Base-by-base conservation (phyloP, 2,329 filamentous ascomycete species). In the Mollisia scopiformis region DNA sequence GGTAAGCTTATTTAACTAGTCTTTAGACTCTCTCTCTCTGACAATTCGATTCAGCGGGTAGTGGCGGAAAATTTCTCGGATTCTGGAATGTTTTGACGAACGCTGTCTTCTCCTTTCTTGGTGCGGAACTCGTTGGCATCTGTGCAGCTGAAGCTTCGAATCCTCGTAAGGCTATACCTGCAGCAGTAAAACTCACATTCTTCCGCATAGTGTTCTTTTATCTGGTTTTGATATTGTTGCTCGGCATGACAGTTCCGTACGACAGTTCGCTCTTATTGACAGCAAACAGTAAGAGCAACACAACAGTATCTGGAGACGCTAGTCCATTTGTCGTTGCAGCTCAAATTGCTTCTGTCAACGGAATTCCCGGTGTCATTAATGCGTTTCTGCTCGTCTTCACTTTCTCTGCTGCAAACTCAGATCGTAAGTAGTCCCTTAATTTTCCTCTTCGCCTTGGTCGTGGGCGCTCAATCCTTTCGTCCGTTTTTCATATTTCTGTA, bases 341-440 rank as follows among this genome's bases (percentile, higher is more conserved):
- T 76, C 81, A 86, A 70, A 79, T 83, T 19, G 81, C 89, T 4
- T 81, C 84, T 10, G 91, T 93, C 66, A 75, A 77, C 1, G 83
- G 81, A 1, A 79, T 91, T 2, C 84, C 88, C 67, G 84, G 84
- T 62, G 80, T 90, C 65, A 88, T 91, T 76, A 91, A 91, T 70
- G 87, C 81, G 35, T 86, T 84, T 19, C 84, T 91, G 66, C 77
- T 90, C 49, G 87, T 88, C n/a, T 88, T 86, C 6, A 88, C 87
- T 1, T 85, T 83, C 80, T 86, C 84, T 1, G 84, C 84, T 6
- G 84, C 81, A 25, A 87, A 86, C 69, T 83, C 84, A 0, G 66
- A 85, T 77, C 78, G n/a, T n/a, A n/a, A n/a, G n/a, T n/a, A n/a
- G n/a, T n/a, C n/a, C n/a, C n/a, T n/a, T n/a, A n/a, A n/a, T n/a